Percentiles rank a stretch among this genome's conserved stretches.
Evolutionary conservation across 2,329 filamentous ascomycete species (phyloP).

Genomic region (Clathrospora elynae): DNA sequence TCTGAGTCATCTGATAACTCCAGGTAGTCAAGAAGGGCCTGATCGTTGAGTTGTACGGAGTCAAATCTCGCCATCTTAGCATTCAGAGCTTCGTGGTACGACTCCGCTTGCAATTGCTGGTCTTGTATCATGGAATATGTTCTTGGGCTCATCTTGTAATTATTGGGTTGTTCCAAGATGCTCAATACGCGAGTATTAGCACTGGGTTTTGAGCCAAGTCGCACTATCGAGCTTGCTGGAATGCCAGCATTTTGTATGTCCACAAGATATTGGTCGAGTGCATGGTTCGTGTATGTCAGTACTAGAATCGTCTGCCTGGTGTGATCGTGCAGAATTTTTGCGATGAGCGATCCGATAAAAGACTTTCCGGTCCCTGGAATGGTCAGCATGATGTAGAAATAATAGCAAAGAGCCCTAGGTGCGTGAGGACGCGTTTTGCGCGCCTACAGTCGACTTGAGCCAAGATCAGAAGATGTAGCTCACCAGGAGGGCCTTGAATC

Average conservation of each 20-base stretch:
- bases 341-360: slow-evolving; percentile 69
- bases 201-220: slow-evolving; percentile 66
- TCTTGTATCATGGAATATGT: slow-evolving; percentile 53
- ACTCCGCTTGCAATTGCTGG: slow-evolving; percentile 47
- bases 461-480: background rate
- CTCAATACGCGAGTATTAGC: slow-evolving; percentile 55
- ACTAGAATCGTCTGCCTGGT: slow-evolving; percentile 64
- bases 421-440: too few species aligned
- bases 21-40: slow-evolving; percentile 52
- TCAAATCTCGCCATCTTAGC: slow-evolving; percentile 20
- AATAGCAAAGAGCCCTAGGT: too few species aligned
- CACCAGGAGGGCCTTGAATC: slow-evolving; percentile 76
- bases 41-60: slow-evolving; percentile 5
- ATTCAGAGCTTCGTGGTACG: slow-evolving; percentile 31
- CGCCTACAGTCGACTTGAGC: too few species aligned
- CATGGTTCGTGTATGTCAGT: slow-evolving; percentile 68
- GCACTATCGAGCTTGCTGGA: slow-evolving; percentile 56
- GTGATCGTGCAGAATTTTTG: slow-evolving; percentile 59
- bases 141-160: slow-evolving; percentile 38
- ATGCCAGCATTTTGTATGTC: slow-evolving; percentile 68
- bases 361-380: slow-evolving; percentile 72
- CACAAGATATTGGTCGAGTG: slow-evolving; percentile 58
- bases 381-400: slow-evolving; percentile 14
- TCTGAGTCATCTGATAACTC: slow-evolving; percentile 60
- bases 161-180: slow-evolving; percentile 51